Evolutionary conservation across 2,329 filamentous ascomycete genomes (phyloP).

Genomic region (Bipolaris zeicola): DNA sequence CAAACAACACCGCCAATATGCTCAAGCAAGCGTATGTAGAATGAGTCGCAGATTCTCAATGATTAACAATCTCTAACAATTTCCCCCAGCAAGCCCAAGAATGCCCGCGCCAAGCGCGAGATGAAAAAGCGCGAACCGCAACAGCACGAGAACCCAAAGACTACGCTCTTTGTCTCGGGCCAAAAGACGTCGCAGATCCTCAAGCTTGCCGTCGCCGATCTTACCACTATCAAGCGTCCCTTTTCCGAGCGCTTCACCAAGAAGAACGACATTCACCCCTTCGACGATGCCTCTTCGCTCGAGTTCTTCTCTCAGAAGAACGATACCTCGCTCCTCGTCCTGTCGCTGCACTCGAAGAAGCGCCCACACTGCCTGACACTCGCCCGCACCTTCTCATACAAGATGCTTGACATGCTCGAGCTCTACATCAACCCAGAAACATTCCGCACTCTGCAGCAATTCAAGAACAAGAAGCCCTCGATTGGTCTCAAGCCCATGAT

Average conservation of each 20-base stretch:
- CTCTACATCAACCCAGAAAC: constrained; percentile 77
- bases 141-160: constrained; percentile 86
- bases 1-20: constrained; percentile 29
- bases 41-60: background rate
- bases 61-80: constrained; percentile 1
- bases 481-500: constrained; percentile 88
- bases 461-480: constrained; percentile 68
- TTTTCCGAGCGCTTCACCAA: constrained; percentile 91
- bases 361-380: constrained; percentile 89
- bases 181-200: constrained; percentile 82
- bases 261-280: constrained; percentile 95
- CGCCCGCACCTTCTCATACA: constrained; percentile 80
- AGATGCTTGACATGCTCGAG: constrained; percentile 94
- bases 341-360: constrained; percentile 89
- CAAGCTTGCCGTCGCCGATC: constrained; percentile 82
- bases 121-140: constrained; percentile 94
- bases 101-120: constrained; percentile 90
- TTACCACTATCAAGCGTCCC: constrained; percentile 83
- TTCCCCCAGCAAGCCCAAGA: constrained; percentile 66
- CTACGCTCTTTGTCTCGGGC: constrained; percentile 85
- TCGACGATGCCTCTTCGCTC: constrained; percentile 84
- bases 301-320: constrained; percentile 98
- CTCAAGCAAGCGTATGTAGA: constrained; percentile 40
- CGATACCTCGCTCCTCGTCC: constrained; percentile 83
- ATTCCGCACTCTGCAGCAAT: constrained; percentile 72